Conservation (phyloP, 2,329 filamentous ascomycete genomes). For the Stemphylium vesicarium region DNA sequence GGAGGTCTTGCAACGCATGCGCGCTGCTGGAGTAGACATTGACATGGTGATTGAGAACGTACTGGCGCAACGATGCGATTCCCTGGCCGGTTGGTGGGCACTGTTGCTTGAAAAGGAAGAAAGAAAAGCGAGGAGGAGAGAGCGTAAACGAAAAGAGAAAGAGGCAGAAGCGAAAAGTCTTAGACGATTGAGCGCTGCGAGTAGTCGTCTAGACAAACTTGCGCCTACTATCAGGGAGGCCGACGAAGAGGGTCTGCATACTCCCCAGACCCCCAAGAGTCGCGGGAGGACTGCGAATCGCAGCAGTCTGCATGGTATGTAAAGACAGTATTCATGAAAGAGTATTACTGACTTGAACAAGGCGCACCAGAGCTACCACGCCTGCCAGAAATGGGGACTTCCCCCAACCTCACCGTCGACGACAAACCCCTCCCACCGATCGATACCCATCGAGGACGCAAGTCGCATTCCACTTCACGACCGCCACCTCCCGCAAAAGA, state of each 20-base stretch:
- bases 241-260: constrained; percentile 71
- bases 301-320: constrained; percentile 57
- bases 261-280: constrained; percentile 66
- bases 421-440: constrained; percentile 69
- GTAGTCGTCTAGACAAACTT: constrained; percentile 81
- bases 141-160: constrained; percentile 82
- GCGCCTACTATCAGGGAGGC: constrained; percentile 79
- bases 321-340: background rate
- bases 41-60: constrained; percentile 96
- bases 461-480: constrained; percentile 77
- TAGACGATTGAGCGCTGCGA: constrained; percentile 84
- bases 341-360: constrained; percentile 50
- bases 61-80: constrained; percentile 85
- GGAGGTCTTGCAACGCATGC: constrained; percentile 90
- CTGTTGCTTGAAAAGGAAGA: constrained; percentile 93
- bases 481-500: constrained; percentile 89
- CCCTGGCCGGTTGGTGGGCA: constrained; percentile 94
- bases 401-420: constrained; percentile 49
- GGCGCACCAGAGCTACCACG: constrained; percentile 73
- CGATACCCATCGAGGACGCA: constrained; percentile 79
- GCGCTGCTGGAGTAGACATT: constrained; percentile 89
- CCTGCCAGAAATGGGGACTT: constrained; percentile 67
- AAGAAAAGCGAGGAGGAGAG: constrained; percentile 79
- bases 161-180: constrained; percentile 82
- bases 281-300: constrained; percentile 80